These are phyloP conservation scores for Chloromonas sp. DNA, from an alignment of 163 green algal species.

Conservation along the genomic window DNA sequence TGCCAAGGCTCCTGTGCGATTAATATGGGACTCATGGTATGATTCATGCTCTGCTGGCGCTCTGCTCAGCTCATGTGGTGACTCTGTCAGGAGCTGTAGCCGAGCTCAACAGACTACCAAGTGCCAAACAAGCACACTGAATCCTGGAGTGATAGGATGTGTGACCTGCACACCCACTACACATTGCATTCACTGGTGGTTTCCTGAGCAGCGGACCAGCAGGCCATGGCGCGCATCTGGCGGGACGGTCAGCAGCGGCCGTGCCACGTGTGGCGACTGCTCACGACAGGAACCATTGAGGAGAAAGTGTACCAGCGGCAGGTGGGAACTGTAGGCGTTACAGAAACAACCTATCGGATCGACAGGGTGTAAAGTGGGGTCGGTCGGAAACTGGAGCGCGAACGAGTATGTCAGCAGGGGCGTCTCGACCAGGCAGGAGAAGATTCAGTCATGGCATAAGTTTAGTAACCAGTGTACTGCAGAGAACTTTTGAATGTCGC, in stretches of 20 bases:
- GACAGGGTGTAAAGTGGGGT: too few relatives aligned
- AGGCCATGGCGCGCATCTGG: conserved; percentile 89
- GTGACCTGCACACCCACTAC: neutral
- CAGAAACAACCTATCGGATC: too few relatives aligned
- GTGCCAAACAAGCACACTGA: neutral
- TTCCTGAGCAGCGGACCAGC: conserved; percentile 16
- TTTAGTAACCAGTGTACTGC: too few relatives aligned
- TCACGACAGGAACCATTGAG: conserved; percentile 61
- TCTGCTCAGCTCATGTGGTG: too few relatives aligned
- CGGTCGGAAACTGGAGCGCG: too few relatives aligned
- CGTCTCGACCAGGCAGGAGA: too few relatives aligned
- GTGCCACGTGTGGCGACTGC: conserved; percentile 58
- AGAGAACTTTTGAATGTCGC: neutral
- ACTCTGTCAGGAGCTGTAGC: too few relatives aligned
- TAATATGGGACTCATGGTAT: neutral
- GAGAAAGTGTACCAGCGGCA: conserved; percentile 56
- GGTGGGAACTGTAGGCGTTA: neutral
- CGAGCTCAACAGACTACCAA: too few relatives aligned
- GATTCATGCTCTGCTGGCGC: neutral
- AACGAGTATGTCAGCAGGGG: too few relatives aligned
- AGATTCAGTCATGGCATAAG: too few relatives aligned
- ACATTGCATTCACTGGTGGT: neutral
- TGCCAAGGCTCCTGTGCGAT: neutral
- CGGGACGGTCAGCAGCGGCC: conserved; percentile 72
- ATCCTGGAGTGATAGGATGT: neutral